A percentile compares a stretch with the other conserved stretches of the same genome.
Conservation (phyloP, 495 filamentous ascomycete species). For the Articulospora tetracladia region DNA sequence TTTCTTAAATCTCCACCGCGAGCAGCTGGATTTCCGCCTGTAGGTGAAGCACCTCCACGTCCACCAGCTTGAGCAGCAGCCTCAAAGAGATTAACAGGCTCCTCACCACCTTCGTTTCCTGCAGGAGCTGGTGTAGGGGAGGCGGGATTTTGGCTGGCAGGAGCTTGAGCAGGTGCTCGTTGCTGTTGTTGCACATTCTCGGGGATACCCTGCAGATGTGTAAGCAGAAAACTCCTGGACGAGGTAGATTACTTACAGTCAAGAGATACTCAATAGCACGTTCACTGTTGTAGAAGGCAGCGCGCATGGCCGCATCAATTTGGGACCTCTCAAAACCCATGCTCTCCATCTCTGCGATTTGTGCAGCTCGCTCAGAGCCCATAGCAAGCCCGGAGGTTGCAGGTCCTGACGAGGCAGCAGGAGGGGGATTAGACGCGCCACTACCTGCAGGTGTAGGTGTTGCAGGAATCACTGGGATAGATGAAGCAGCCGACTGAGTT, state of each 20-base stretch:
- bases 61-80: constrained; percentile 76
- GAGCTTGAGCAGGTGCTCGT: constrained; percentile 28
- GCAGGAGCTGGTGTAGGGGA: constrained; percentile 33
- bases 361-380: constrained; percentile 73
- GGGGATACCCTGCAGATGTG: constrained; percentile 68
- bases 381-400: constrained; percentile 81
- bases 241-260: constrained; percentile 53
- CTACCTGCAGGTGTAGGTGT: constrained; percentile 52
- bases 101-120: constrained; percentile 56
- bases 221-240: constrained; percentile 14
- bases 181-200: constrained; percentile 69
- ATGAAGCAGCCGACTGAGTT: constrained; percentile 32
- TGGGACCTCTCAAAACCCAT: constrained; percentile 90
- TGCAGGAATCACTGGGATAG: constrained; percentile 54
- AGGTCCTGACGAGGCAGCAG: constrained; percentile 48
- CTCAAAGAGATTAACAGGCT: constrained; percentile 87
- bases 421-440: constrained; percentile 37
- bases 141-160: constrained; percentile 31
- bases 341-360: constrained; percentile 92
- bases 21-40: constrained; percentile 30
- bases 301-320: constrained; percentile 90
- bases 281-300: constrained; percentile 94
- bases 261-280: constrained; percentile 95
- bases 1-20: neutral
- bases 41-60: constrained; percentile 35